Evolutionary conservation across 2,329 filamentous ascomycete species (phyloP), one percentile per base, ranked within the genome.

Genomic region (Colletotrichum cereale): DNA sequence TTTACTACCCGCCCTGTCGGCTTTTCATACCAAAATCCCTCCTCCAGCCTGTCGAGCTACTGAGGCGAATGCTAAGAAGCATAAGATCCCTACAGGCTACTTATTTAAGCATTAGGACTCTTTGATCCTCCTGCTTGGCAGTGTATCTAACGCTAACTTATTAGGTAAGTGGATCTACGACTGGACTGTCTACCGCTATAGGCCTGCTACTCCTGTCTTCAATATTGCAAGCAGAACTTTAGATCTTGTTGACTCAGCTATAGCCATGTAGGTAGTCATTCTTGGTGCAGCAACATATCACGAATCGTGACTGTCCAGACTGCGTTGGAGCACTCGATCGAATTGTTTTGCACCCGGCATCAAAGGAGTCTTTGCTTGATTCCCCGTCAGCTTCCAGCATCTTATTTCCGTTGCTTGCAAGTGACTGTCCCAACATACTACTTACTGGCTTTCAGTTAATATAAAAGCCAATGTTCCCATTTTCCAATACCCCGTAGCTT

Each of bases 151-250:
- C 80, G 94, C 96, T 79, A 98, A 98, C 87, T 97, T 94, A 34
- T 88, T 99, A 38, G 96, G 96, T 78, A 98, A 98, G 84, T 99
- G 96, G 96, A 97, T 99, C 79, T 99, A 97, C 83, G 96, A 98
- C 87, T 99, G 96, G 96, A 98, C 96, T 24, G 94, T 98, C 74
- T 97, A 94, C 85, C 91, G 92, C 80, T 91, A 97, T 76, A 94
- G 94, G 47, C 89, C 94, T 18, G 89, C 89, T 50, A 94, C 93
- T 14, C 93, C 95, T 62, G 93, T 98, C 78, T 90, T 95, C 64
- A 95, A 98, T 75, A 91, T 97, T 82, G 95, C 96, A 2, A 96
- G 96, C 76, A n/a, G 95, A 98, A 78, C 87, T 99, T 66, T 99
- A 96, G 96, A 88, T 98, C 31, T 88, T 98, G 60, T 89, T 98